Evolutionary conservation across 768 basidiomycete genomes (phyloP).

Genomic region (Mycena epipterygia): DNA sequence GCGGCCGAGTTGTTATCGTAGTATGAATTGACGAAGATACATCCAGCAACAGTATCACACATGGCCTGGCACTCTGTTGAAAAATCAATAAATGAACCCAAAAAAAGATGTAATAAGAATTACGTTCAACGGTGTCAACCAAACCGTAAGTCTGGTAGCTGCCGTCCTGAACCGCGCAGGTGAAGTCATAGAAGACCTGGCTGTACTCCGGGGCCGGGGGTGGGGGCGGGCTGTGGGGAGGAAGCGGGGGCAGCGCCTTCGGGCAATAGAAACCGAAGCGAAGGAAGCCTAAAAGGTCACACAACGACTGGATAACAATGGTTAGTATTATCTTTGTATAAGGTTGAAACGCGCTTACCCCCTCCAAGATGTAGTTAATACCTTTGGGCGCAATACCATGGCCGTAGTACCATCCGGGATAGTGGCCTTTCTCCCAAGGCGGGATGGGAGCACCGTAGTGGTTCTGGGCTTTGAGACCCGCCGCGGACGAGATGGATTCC

Average conservation of each 20-base stretch:
- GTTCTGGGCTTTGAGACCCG: too few relatives aligned
- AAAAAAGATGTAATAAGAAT: background rate
- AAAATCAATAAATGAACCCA: background rate
- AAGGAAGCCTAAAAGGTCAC: constrained; percentile 39
- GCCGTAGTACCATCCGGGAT: constrained; percentile 58
- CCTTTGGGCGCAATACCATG: too few relatives aligned
- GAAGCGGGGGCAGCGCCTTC: constrained; percentile 42
- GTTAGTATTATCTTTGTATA: too few relatives aligned
- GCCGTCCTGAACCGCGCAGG: constrained; percentile 47
- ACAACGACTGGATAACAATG: constrained; percentile 36
- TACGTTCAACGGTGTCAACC: constrained; percentile 50
- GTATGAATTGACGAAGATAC: too few relatives aligned
- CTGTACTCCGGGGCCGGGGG: constrained; percentile 42
- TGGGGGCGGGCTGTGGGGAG: constrained; percentile 24
- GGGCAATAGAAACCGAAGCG: too few relatives aligned
- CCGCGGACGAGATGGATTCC: too few relatives aligned
- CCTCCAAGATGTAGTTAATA: too few relatives aligned
- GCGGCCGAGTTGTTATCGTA: too few relatives aligned
- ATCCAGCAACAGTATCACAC: constrained; percentile 47
- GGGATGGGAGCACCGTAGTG: constrained; percentile 50
- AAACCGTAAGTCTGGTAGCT: constrained; percentile 54
- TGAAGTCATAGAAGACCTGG: constrained; percentile 45
- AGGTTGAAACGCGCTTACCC: too few relatives aligned
- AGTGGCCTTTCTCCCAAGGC: constrained; percentile 45
- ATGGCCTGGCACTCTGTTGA: constrained; percentile 49